Base-by-base conservation (phyloP, 257 asterid genomes). In the Ballota nigra region DNA sequence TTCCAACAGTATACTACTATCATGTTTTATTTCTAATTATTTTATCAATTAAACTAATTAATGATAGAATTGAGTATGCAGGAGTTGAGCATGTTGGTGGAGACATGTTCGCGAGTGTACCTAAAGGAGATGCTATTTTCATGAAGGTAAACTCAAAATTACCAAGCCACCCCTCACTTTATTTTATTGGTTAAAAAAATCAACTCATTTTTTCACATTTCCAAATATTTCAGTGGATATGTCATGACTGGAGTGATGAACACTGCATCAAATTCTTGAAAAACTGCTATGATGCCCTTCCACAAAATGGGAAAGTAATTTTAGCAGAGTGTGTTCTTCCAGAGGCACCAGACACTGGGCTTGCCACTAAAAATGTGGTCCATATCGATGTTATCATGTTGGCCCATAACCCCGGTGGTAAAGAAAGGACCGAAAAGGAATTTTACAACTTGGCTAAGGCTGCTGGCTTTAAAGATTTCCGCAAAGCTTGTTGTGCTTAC, bases 371-470 rank as follows among this genome's bases (percentile, higher is more conserved):
- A 72, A 86, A 84, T 58, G 86, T 81, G 13, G 86, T 85, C 34
- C 97, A 91, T 45, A 73, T 88, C 4, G 98, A 94, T 65, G 89
- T 89, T 2, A 81, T 89, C 3, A 91, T 94, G 99, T 68, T 91
- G 71, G 98, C 97, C 43, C 96, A 88, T 67, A 88, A 86, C 59
- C 96, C 97, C 0, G 97, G 99, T 29, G 99, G 99, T 7, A 94
- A 89, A 71, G 99, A 94, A 78, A 88, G 99, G 89, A 91, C 99
- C 6, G 93, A 88, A 47, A 88, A 80, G 79, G 99, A 94, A 60
- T 94, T 91, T 62, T 82, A 84, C 68, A 75, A 82, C 15, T 58
- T 94, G 84, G 97, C 93, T 16, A 82, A 79, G 56, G 90, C 74
- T 11, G 86, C 97, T 47, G 99, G 99, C 22, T 94, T 94, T 73